Evolutionary conservation across 345 rosid species (phyloP), one percentile per base, ranked within the genome.

Genomic region (Sisymbrium irio): DNA sequence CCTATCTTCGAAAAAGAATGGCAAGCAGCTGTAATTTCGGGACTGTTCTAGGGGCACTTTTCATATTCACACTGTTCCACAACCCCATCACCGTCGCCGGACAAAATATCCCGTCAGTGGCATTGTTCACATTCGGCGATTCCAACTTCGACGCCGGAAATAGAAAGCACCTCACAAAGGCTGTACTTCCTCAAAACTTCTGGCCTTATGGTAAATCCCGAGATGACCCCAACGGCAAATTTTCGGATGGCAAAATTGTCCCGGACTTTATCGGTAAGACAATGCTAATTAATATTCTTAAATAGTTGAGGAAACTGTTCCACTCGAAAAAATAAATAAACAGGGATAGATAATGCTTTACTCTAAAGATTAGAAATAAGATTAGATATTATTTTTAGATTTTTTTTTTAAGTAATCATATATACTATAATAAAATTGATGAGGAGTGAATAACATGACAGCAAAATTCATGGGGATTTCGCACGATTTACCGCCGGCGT

Each of bases 251-350:
- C 28, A 63, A 22, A 13, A 65, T 79, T 13, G 69, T 75, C 30
- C 82, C 82, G 8, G 82, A 79, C 60, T 70, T 74, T 28, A 51
- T 79, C 10, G 82, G 82, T 69, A 63, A 22, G n/a, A n/a, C n/a
- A n/a, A n/a, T n/a, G 57, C 22, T 50, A 1, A 11, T 50, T 50
- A 14, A 20, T 50, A 20, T 20, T 50, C 0, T 40, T 40, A 3
- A 18, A 17, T 65, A 28, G 6, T 28, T 28, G 40, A 33, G 35
- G 32, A 5, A 32, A 42, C 17, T 5, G 27, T 57, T 28, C 17
- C 33, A 54, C 5, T 22, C 5, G n/a, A 22, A 50, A 50, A 49
- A 20, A 9, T 4, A 46, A 17, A 17, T 9, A 49, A 32, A 6
- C 1, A 32, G 33, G 6, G 33, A 30, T 30, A n/a, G 13, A 19